Conservation (phyloP, 345 rosid species). For the Salix viminalis region DNA sequence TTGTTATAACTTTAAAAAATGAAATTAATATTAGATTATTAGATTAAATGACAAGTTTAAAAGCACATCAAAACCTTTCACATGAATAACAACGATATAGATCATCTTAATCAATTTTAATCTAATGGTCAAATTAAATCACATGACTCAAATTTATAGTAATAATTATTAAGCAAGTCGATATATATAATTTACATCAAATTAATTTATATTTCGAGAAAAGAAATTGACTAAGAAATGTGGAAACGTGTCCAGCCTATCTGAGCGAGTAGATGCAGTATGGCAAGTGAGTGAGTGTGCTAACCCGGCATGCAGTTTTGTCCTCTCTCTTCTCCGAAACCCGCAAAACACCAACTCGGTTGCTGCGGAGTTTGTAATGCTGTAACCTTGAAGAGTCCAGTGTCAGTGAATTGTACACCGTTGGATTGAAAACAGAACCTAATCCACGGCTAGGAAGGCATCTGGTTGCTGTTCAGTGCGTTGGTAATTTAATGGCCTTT, state of each 20-base stretch:
- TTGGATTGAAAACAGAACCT: not conserved
- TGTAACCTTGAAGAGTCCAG: not conserved
- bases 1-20: too few species aligned
- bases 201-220: too few species aligned
- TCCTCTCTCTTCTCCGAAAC: not conserved
- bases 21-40: too few species aligned
- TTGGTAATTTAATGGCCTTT: not conserved
- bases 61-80: too few species aligned
- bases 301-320: not conserved
- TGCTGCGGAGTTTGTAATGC: not conserved
- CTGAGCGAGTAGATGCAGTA: not conserved
- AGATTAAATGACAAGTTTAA: too few species aligned
- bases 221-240: too few species aligned
- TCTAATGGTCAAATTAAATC: too few species aligned
- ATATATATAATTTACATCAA: too few species aligned
- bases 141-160: too few species aligned
- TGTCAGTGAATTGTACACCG: not conserved
- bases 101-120: too few species aligned
- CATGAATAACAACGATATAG: too few species aligned
- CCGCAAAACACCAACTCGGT: not conserved
- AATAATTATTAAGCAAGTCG: too few species aligned
- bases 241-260: not conserved
- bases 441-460: not conserved
- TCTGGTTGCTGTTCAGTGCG: not conserved
- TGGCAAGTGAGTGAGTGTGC: not conserved